A percentile compares a stretch with the other conserved stretches of the same genome.
These are phyloP conservation scores for Amanita rimosa DNA, from an alignment of 768 basidiomycete species.

Conservation along the genomic window DNA sequence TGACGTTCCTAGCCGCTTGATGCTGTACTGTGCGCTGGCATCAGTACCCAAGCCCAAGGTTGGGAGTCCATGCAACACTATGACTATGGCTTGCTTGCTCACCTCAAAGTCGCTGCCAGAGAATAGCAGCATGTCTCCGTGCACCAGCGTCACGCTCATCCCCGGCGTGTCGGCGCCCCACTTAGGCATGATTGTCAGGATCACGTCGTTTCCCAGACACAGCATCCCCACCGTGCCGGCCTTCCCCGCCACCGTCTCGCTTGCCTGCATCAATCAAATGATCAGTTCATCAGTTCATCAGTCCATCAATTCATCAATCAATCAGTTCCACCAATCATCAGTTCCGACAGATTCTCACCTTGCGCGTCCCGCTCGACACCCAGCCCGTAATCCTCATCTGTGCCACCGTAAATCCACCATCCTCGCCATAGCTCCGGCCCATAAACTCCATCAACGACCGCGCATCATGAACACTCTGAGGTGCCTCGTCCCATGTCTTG, in stretches of 20 bases:
- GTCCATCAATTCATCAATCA: neutral
- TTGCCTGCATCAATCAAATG: too few species aligned
- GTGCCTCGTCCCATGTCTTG: neutral
- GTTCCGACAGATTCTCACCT: conserved; percentile 13
- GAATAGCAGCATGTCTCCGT: conserved; percentile 31
- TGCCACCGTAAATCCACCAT: conserved; percentile 5
- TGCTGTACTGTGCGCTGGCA: conserved; percentile 23
- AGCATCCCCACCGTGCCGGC: conserved; percentile 19
- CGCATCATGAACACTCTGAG: neutral
- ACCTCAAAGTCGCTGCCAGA: conserved; percentile 32
- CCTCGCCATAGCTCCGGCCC: conserved; percentile 1
- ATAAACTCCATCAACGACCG: conserved; percentile 1
- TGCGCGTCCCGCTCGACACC: conserved; percentile 26
- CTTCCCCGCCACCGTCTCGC: conserved; percentile 16
- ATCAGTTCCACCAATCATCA: neutral
- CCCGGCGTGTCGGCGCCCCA: neutral
- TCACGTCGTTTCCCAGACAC: conserved; percentile 26
- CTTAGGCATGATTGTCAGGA: conserved; percentile 19
- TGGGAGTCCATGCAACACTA: too few species aligned
- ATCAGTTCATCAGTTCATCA: too few species aligned
- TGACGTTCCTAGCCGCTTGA: conserved; percentile 31
- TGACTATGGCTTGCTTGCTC: neutral
- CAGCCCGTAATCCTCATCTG: conserved; percentile 27
- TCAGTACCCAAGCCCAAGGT: neutral
- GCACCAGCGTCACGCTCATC: conserved; percentile 21